These are phyloP conservation scores for Pluteus cervinus DNA, from an alignment of 768 basidiomycete genomes.

Conservation along the genomic window DNA sequence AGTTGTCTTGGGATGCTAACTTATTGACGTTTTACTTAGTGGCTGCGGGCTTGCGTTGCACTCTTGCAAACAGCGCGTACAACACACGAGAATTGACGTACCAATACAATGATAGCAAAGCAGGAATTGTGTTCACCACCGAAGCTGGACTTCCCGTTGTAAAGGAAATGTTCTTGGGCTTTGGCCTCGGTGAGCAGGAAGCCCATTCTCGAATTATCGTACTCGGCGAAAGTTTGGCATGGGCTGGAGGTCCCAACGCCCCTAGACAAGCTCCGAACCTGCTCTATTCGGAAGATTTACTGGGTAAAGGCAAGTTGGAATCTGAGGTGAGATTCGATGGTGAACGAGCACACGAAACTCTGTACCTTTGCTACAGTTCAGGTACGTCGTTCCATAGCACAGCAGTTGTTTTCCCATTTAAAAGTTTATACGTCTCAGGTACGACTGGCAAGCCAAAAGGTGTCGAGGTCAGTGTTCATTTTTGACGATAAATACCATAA, in stretches of 20 bases:
- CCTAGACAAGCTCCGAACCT: slow-evolving; percentile 23
- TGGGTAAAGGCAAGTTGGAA: slow-evolving; percentile 40
- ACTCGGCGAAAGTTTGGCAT: slow-evolving; percentile 39
- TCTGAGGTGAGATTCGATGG: slow-evolving; percentile 54
- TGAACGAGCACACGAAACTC: slow-evolving; percentile 49
- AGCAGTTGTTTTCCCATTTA: background rate
- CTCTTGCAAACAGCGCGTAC: slow-evolving; percentile 71
- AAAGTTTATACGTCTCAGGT: slow-evolving; percentile 31
- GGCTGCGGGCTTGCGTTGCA: slow-evolving; percentile 63
- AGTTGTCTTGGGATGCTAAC: slow-evolving; percentile 1
- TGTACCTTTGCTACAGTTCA: slow-evolving; percentile 58
- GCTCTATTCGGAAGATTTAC: slow-evolving; percentile 40
- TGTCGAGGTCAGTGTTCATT: slow-evolving; percentile 31
- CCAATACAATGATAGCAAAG: slow-evolving; percentile 66
- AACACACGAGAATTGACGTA: slow-evolving; percentile 61
- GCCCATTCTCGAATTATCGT: slow-evolving; percentile 53
- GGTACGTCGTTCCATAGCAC: slow-evolving; percentile 13
- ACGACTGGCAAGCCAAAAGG: slow-evolving; percentile 80
- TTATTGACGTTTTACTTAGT: slow-evolving; percentile 21
- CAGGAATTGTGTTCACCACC: slow-evolving; percentile 56
- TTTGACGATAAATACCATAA: background rate
- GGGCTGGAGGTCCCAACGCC: slow-evolving; percentile 34
- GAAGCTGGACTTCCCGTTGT: slow-evolving; percentile 56
- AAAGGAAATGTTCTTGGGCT: slow-evolving; percentile 46
- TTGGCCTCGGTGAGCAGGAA: slow-evolving; percentile 41